Conservation (phyloP, 192 early-diverging fungal genomes). For the Martensiomyces pterosporus region DNA sequence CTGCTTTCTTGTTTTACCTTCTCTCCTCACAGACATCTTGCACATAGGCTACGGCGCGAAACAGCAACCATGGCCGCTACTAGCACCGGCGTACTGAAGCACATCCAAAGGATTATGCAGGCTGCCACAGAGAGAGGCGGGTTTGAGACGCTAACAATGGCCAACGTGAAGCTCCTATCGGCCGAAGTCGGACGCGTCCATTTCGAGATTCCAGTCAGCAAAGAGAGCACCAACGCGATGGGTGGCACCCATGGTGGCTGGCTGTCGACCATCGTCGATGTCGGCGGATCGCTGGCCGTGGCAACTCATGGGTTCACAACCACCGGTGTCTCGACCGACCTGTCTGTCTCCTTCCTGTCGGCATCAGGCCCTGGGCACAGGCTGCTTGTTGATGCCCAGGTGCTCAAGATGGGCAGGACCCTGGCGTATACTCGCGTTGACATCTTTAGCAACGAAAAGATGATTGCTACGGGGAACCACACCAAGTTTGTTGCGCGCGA, state of each 20-base stretch:
- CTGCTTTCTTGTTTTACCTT: slow-evolving; percentile 1
- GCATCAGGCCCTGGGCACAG: slow-evolving; percentile 40
- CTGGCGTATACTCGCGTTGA: slow-evolving; percentile 50
- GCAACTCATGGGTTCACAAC: slow-evolving; percentile 36
- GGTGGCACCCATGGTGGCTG: slow-evolving; percentile 53
- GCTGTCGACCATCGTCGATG: slow-evolving; percentile 48
- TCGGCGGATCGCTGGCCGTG: slow-evolving; percentile 48
- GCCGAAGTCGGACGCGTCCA: slow-evolving; percentile 36
- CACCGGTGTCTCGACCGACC: slow-evolving; percentile 48
- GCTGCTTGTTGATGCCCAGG: slow-evolving; percentile 37
- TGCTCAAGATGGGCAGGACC: slow-evolving; percentile 45
- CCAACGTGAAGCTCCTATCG: slow-evolving; percentile 30
- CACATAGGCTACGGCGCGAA: no score
- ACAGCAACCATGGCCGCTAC: slow-evolving; percentile 1
- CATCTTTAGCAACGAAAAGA: slow-evolving; percentile 34
- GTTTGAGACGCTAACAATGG: slow-evolving; percentile 6
- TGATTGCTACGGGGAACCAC: slow-evolving; percentile 49
- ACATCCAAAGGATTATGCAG: slow-evolving; percentile 17
- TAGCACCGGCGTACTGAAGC: slow-evolving; percentile 1
- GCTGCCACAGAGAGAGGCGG: slow-evolving; percentile 9
- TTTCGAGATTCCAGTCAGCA: slow-evolving; percentile 23
- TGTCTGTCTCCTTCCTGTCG: slow-evolving; percentile 48
- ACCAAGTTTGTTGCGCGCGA: slow-evolving; percentile 47
- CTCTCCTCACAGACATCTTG: no score
- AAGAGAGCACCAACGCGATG: slow-evolving; percentile 27